A percentile compares a stretch with the other conserved stretches of the same genome.
Evolutionary conservation across 306 rosid genomes (phyloP).

Genomic region (Myrica gale): DNA sequence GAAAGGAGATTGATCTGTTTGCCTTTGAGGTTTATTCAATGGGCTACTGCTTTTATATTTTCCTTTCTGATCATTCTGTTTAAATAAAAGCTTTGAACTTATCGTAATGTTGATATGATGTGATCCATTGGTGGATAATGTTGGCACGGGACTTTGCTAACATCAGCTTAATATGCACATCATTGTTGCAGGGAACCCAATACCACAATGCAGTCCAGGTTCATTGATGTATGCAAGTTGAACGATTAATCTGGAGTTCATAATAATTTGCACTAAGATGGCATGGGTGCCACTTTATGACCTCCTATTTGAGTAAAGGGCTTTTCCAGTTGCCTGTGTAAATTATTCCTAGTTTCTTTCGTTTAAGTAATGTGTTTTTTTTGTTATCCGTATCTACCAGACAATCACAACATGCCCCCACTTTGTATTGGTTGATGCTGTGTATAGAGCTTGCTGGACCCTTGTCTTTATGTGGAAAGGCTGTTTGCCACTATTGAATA

Average conservation of each 20-base stretch:
- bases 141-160: constrained; percentile 28
- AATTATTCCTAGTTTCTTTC: constrained; percentile 15
- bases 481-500: constrained; percentile 37
- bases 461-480: constrained; percentile 43
- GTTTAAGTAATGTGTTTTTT: constrained; percentile 15
- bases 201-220: constrained; percentile 69
- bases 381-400: constrained; percentile 26
- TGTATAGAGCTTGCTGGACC: constrained; percentile 33
- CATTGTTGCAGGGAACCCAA: constrained; percentile 54
- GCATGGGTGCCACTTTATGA: constrained; percentile 30
- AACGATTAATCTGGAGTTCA: constrained; percentile 44
- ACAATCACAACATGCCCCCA: constrained; percentile 37
- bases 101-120: constrained; percentile 12
- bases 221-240: constrained; percentile 72
- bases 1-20: not conserved
- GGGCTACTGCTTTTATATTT: constrained; percentile 3
- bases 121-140: constrained; percentile 12
- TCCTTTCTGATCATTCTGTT: constrained; percentile 1
- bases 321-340: constrained; percentile 24
- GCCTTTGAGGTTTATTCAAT: not conserved
- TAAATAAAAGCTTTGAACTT: constrained; percentile 1
- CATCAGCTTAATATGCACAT: constrained; percentile 17
- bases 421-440: constrained; percentile 25
- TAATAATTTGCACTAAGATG: constrained; percentile 28
- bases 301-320: constrained; percentile 26